Base-by-base conservation (phyloP, 345 rosid genomes). In the Moringa oleifera region DNA sequence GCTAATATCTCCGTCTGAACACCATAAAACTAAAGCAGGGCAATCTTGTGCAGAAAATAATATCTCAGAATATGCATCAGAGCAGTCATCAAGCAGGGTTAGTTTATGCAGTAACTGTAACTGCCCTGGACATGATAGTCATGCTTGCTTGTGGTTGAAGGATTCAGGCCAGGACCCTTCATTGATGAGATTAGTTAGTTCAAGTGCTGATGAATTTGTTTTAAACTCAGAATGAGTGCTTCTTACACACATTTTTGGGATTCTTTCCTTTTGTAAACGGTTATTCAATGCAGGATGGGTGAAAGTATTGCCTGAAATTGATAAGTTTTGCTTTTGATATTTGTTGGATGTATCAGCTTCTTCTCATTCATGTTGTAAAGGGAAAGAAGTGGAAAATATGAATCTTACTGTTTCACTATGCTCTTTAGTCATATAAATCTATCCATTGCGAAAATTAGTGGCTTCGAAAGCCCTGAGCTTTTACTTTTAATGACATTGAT, bases 11-110 rank as follows among this genome's bases (percentile, higher is more conserved):
- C 53, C 13, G 6, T 1, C 45, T 4, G 54, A 64, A 53, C 61
- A 58, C 53, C 62, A 58, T 23, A 55, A 47, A 31, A 54, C 65
- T 16, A 72, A 23, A 53, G 18, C 23, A 18, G 28, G 24, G 46
- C 51, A 57, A 53, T 36, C 57, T 28, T 67, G 20, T 10, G 18
- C 20, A 53, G 67, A 58, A 53, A 31, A 57, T 37, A 37, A 23
- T 49, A 28, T 58, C 28, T 53, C 57, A 53, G 31, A 23, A 25
- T 31, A 57, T 15, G 18, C 51, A 20, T 22, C 33, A 21, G 61
- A 67, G 23, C 54, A 50, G 20, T 72, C 64, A 22, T 57, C 63
- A 45, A 58, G 53, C 37, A 49, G 31, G 58, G 58, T 46, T 58
- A 24, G 53, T 23, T 13, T 51, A n/a, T 54, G 62, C 46, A 9